Conservation (phyloP, 1,139 yeast genomes). For the Dujonia santamariae region DNA sequence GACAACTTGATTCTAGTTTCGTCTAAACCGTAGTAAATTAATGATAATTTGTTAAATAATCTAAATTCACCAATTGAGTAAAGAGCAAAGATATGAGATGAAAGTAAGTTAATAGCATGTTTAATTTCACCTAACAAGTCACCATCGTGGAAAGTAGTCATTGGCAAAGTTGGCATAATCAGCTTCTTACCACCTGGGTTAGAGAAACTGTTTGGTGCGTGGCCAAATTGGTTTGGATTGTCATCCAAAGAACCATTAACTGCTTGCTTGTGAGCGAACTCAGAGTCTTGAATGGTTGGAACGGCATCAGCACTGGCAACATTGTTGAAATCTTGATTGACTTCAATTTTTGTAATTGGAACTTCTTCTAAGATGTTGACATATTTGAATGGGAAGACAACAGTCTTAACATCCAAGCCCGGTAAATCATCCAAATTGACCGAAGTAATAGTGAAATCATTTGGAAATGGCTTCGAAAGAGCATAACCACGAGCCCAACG, state of each 20-base stretch:
- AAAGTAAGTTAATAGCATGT: slow-evolving; percentile 53
- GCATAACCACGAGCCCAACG: slow-evolving; percentile 84
- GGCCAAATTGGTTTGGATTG: slow-evolving; percentile 5
- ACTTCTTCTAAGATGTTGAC: slow-evolving; percentile 36
- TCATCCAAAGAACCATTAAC: slow-evolving; percentile 18
- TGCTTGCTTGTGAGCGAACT: slow-evolving; percentile 32
- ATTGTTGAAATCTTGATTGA: slow-evolving; percentile 32
- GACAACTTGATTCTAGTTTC: slow-evolving; percentile 59
- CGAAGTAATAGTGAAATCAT: slow-evolving; percentile 62
- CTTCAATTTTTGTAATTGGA: slow-evolving; percentile 24
- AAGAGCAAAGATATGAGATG: slow-evolving; percentile 64
- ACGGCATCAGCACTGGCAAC: slow-evolving; percentile 29
- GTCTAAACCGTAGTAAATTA: slow-evolving; percentile 58
- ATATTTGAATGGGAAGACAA: slow-evolving; percentile 60
- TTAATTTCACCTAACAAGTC: slow-evolving; percentile 54
- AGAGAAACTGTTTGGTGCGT: slow-evolving; percentile 15
- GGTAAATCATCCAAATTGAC: slow-evolving; percentile 63
- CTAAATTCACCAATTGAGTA: slow-evolving; percentile 69
- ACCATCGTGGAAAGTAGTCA: slow-evolving; percentile 35
- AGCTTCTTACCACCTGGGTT: slow-evolving; percentile 8
- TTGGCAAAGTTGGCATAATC: slow-evolving; percentile 54
- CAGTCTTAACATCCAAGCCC: slow-evolving; percentile 46
- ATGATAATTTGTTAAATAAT: slow-evolving; percentile 52
- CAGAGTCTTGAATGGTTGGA: slow-evolving; percentile 47
- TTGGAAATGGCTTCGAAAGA: slow-evolving; percentile 60